Evolutionary conservation across 371 early-diverging fungal species (phyloP).

Genomic region (Mortierella sp.): DNA sequence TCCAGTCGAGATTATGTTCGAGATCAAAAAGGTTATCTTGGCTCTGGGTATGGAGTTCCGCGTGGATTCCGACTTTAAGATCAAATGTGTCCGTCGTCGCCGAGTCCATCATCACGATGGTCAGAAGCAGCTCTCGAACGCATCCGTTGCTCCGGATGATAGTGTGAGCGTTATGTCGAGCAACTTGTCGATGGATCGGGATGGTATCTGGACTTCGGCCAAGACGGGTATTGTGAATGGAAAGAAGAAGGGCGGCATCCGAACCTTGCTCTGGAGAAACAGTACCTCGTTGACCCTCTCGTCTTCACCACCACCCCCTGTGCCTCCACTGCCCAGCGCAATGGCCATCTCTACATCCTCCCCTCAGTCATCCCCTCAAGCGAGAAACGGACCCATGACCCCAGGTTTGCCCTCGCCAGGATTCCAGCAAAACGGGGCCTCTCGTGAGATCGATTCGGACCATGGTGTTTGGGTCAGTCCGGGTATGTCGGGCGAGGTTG

Average conservation of each 20-base stretch:
- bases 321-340: constrained; percentile 28
- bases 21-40: constrained; percentile 72
- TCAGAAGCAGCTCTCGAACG: constrained; percentile 17
- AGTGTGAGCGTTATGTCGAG: constrained; percentile 49
- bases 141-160: constrained; percentile 30
- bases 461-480: constrained; percentile 49
- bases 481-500: constrained; percentile 5
- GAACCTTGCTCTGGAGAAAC: constrained; percentile 47
- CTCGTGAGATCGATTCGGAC: constrained; percentile 42
- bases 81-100: constrained; percentile 74
- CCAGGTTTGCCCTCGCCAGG: constrained; percentile 30
- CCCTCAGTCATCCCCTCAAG: constrained; percentile 33
- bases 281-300: constrained; percentile 33
- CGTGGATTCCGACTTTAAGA: constrained; percentile 77
- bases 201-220: constrained; percentile 42
- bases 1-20: constrained; percentile 75
- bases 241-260: constrained; percentile 49
- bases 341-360: constrained; percentile 5
- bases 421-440: neutral
- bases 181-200: constrained; percentile 40
- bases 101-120: constrained; percentile 39
- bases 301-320: constrained; percentile 38
- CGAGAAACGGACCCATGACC: constrained; percentile 36
- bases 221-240: constrained; percentile 36
- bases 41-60: constrained; percentile 78